Evolutionary conservation across 805 yeast genomes (phyloP).

Genomic region (Candida lessepsii): DNA sequence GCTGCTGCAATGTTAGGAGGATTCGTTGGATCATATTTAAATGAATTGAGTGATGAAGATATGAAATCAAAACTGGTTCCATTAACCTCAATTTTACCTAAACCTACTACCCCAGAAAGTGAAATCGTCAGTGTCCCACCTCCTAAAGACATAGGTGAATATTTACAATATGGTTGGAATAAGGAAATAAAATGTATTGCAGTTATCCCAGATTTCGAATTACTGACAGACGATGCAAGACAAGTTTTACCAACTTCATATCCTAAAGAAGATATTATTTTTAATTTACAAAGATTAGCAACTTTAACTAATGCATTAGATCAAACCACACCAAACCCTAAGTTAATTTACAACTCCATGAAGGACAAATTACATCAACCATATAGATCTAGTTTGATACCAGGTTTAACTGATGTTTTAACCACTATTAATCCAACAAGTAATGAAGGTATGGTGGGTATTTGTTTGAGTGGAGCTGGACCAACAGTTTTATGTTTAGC

Average conservation of each 20-base stretch:
- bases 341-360: constrained; percentile 89
- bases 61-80: constrained; percentile 70
- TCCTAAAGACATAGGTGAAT: constrained; percentile 83
- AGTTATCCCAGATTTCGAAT: constrained; percentile 91
- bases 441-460: constrained; percentile 85
- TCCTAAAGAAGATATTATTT: constrained; percentile 77
- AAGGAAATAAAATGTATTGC: constrained; percentile 82
- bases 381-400: constrained; percentile 87
- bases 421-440: constrained; percentile 75
- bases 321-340: constrained; percentile 77
- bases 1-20: constrained; percentile 99
- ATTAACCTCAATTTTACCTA: constrained; percentile 78
- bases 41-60: constrained; percentile 74
- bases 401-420: constrained; percentile 83
- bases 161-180: constrained; percentile 82
- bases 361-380: constrained; percentile 97
- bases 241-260: constrained; percentile 84
- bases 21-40: constrained; percentile 90
- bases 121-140: constrained; percentile 45
- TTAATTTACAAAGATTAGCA: constrained; percentile 90
- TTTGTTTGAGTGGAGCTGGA: constrained; percentile 96
- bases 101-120: constrained; percentile 63
- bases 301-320: constrained; percentile 90
- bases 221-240: constrained; percentile 87
- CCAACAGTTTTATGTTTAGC: constrained; percentile 96